Base-by-base conservation (phyloP, 2,329 filamentous ascomycete genomes). In the Paraphaeosphaeria sporulosa region DNA sequence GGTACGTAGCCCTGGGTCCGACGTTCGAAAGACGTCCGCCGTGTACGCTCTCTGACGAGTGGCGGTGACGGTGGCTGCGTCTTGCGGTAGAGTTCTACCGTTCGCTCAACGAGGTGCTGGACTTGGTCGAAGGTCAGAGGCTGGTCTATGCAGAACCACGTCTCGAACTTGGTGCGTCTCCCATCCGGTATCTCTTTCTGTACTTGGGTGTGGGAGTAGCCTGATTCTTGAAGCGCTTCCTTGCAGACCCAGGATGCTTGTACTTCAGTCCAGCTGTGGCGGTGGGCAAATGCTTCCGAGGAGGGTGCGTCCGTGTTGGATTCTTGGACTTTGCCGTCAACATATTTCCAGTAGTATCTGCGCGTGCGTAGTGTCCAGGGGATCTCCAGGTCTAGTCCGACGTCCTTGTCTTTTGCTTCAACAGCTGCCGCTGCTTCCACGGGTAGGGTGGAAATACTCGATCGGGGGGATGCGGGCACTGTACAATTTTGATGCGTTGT, bases 181-280 rank as follows among this genome's bases (percentile, higher is more conserved):
- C 67, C 69, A 32, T 75, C 71, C 17, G 61, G 63, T 3, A 64
- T 58, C 43, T 76, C 75, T 44, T 77, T 78, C 54, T 77, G 71
- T 2, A 77, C 64, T 46, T 70, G 70, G 2, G 68, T 73, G 47
- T 68, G 71, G 9, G 66, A 66, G 49, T 67, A 74, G 4, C 69
- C 70, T 3, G 69, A 71, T 62, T 78, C 76, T 53, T 67, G 55
- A n/a, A 79, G 70, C 0, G 77, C 77, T 57, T 78, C 73, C 40
- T 72, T 74, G 57, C 74, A 75, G 1, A 78, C 76, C 77, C 77
- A 79, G 7, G 74, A 75, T 1, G 74, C 71, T 57, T 72, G 65
- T 15, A 79, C 71, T 47, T 78, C 76, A 4, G 76, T 78, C 71
- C 70, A 76, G 40, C 62, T 70, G 15, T 67, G 68, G 1, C 75